Evolutionary conservation across 768 basidiomycete species (phyloP).

Genomic region (Tubosaeta sp.): DNA sequence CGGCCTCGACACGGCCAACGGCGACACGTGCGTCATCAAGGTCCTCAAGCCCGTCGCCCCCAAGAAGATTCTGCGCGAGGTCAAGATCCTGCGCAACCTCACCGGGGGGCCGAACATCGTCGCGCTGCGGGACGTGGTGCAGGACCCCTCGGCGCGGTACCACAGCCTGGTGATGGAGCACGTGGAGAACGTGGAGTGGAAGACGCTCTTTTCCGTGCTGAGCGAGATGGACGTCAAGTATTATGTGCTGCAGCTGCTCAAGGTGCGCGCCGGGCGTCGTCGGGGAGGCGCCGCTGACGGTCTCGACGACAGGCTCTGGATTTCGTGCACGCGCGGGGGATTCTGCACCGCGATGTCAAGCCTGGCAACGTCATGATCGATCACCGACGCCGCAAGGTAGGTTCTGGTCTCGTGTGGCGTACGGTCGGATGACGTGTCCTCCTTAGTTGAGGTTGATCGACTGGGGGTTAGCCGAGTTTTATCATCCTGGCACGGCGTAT

Average conservation of each 20-base stretch:
- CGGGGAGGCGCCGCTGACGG: not conserved
- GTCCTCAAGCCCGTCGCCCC: slow-evolving; percentile 65
- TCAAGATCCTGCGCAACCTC: slow-evolving; percentile 68
- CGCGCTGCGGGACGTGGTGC: slow-evolving; percentile 60
- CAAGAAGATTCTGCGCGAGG: slow-evolving; percentile 71
- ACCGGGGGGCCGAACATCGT: slow-evolving; percentile 71
- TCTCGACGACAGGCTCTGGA: slow-evolving; percentile 45
- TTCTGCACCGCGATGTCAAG: slow-evolving; percentile 69
- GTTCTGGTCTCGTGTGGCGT: slow-evolving; percentile 11
- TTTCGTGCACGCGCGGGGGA: slow-evolving; percentile 66
- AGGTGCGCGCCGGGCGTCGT: slow-evolving; percentile 26
- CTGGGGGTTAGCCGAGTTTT: slow-evolving; percentile 77
- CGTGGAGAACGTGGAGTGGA: slow-evolving; percentile 67
- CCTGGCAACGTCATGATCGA: slow-evolving; percentile 76
- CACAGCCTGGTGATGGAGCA: slow-evolving; percentile 67
- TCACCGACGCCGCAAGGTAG: slow-evolving; percentile 54
- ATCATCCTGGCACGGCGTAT: slow-evolving; percentile 64
- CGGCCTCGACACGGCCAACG: slow-evolving; percentile 52
- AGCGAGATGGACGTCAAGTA: slow-evolving; percentile 63
- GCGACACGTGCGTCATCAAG: slow-evolving; percentile 59
- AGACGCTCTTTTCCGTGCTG: slow-evolving; percentile 50
- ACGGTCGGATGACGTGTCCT: not conserved
- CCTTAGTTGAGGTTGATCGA: slow-evolving; percentile 56
- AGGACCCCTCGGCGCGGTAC: slow-evolving; percentile 57
- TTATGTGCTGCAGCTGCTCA: slow-evolving; percentile 64